These are phyloP conservation scores for Zygosaccharomyces bailii DNA, from an alignment of 805 yeast genomes.

Conservation along the genomic window DNA sequence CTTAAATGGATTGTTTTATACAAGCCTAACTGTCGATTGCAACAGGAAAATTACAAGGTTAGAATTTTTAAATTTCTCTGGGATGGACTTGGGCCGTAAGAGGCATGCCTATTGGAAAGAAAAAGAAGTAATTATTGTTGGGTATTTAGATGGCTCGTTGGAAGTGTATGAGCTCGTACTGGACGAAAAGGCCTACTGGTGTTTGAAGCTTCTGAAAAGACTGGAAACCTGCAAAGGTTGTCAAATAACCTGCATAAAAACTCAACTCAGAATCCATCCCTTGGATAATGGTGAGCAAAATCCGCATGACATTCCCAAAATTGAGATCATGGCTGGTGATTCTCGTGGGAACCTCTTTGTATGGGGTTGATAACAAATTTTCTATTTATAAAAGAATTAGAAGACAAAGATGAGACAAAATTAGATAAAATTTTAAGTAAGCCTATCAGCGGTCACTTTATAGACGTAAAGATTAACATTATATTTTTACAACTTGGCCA, in stretches of 20 bases:
- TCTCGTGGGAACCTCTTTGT: conserved; percentile 47
- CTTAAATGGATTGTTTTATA: conserved; percentile 50
- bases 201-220: conserved; percentile 19
- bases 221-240: conserved; percentile 23
- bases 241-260: conserved; percentile 18
- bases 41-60: conserved; percentile 28
- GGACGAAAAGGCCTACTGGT: conserved; percentile 24
- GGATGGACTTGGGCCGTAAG: conserved; percentile 18
- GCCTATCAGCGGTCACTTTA: not conserved
- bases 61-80: conserved; percentile 25
- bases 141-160: conserved; percentile 35
- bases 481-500: conserved; percentile 1
- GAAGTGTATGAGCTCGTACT: conserved; percentile 34
- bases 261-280: conserved; percentile 11
- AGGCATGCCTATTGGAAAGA: conserved; percentile 41
- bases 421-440: not conserved
- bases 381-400: not conserved
- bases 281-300: conserved; percentile 10
- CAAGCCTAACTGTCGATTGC: conserved; percentile 20
- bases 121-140: conserved; percentile 37
- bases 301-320: conserved; percentile 32
- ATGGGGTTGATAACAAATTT: conserved; percentile 38
- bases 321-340: conserved; percentile 53
- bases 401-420: not conserved
- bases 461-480: not conserved